These are phyloP conservation scores for Globisporangium lucens DNA, from an alignment of 352 stramenopile genomes.

Conservation along the genomic window DNA sequence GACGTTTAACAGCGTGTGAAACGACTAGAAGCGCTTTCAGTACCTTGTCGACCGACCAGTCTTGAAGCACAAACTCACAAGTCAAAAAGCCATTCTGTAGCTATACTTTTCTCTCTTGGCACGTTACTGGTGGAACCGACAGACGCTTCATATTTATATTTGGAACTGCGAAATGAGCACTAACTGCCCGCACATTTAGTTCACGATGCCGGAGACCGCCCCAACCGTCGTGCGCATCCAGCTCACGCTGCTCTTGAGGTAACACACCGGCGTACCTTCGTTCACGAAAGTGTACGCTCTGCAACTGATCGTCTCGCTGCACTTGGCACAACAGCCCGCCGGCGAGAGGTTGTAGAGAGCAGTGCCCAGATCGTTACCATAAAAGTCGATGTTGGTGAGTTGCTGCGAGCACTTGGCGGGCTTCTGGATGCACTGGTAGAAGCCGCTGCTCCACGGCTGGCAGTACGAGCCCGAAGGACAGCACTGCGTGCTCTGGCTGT, in stretches of 20 bases:
- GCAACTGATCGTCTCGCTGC: conserved; percentile 23
- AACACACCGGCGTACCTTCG: conserved; percentile 26
- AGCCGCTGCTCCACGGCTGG: conserved; percentile 31
- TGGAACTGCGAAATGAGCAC: no score
- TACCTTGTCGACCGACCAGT: no score
- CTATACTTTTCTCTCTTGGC: no score
- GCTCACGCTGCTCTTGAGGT: conserved; percentile 25
- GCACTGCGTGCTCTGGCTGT: conserved; percentile 17
- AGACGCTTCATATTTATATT: no score
- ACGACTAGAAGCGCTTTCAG: no score
- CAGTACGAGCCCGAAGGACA: conserved; percentile 36
- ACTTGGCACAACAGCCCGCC: conserved; percentile 25
- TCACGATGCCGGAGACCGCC: conserved; percentile 25
- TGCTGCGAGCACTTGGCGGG: conserved; percentile 15
- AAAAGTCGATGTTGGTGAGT: conserved; percentile 15
- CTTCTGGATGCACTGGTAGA: conserved; percentile 21
- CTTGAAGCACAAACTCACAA: no score
- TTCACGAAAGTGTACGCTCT: conserved; percentile 36
- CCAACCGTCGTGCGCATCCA: conserved; percentile 9
- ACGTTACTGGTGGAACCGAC: no score
- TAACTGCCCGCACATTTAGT: neutral
- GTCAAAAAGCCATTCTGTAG: no score
- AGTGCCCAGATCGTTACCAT: conserved; percentile 23
- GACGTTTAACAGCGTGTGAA: no score
- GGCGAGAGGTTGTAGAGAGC: conserved; percentile 22